These are phyloP conservation scores for Debaryomycetaceae sp. DNA, from an alignment of 1,139 yeast species.

Conservation along the genomic window DNA sequence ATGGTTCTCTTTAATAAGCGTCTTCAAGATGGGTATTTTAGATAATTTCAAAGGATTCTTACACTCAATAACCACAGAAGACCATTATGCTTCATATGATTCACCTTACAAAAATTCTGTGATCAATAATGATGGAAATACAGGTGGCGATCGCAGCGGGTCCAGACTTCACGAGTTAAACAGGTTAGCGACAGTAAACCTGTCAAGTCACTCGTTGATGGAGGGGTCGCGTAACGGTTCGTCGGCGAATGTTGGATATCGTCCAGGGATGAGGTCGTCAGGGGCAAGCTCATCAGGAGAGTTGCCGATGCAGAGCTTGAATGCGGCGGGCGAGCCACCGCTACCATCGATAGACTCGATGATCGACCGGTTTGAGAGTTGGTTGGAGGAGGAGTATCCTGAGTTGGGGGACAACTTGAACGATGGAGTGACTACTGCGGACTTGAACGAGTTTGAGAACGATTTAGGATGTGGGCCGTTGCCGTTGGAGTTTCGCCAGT, in stretches of 20 bases:
- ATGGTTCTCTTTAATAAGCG: not conserved
- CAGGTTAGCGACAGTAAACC: slow-evolving; percentile 24
- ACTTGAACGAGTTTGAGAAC: slow-evolving; percentile 71
- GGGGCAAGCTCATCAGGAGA: slow-evolving; percentile 30
- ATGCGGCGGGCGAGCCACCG: slow-evolving; percentile 58
- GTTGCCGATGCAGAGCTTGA: slow-evolving; percentile 40
- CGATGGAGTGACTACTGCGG: slow-evolving; percentile 70
- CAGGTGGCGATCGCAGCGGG: slow-evolving; percentile 20
- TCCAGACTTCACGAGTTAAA: slow-evolving; percentile 38
- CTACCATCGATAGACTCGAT: slow-evolving; percentile 68
- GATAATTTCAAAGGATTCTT: slow-evolving; percentile 49
- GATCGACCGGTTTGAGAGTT: slow-evolving; percentile 70
- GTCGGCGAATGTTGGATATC: slow-evolving; percentile 27
- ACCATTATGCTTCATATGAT: slow-evolving; percentile 60
- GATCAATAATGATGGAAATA: slow-evolving; percentile 15
- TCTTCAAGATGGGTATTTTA: slow-evolving; percentile 35
- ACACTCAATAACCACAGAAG: slow-evolving; percentile 62
- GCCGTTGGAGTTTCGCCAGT: slow-evolving; percentile 75
- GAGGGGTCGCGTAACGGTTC: slow-evolving; percentile 14
- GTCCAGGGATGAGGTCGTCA: slow-evolving; percentile 41
- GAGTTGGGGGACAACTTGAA: slow-evolving; percentile 72
- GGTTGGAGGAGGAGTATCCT: slow-evolving; percentile 78
- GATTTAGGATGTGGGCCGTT: slow-evolving; percentile 63
- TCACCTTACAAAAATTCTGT: slow-evolving; percentile 39
- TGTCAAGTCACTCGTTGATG: slow-evolving; percentile 28